phyloP scores from a whole-genome alignment of 78 protist genomes.

The Emiliania huxleyi region DNA sequence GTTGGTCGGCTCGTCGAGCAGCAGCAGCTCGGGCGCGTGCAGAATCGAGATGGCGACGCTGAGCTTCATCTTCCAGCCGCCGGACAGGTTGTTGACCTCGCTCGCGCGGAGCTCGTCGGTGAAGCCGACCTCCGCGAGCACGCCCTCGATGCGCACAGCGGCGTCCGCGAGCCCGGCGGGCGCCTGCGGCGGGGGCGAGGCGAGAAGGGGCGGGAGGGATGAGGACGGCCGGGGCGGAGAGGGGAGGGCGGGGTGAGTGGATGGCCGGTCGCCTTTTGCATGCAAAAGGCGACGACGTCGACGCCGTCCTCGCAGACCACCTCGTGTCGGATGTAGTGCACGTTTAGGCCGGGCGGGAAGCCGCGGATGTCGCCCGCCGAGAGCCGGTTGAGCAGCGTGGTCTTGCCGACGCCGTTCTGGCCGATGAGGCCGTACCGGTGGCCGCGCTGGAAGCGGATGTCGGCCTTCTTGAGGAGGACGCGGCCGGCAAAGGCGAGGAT shows the following conservation, averaged over 20 bases:
- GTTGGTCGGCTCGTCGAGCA: conserved; percentile 67
- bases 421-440: conserved; percentile 42
- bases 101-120: background rate
- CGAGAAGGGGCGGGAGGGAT: background rate
- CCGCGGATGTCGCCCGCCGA: background rate
- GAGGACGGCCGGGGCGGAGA: background rate
- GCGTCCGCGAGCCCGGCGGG: background rate
- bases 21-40: conserved; percentile 48
- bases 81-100: background rate
- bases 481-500: conserved; percentile 26
- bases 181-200: no score
- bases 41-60: background rate
- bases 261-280: background rate
- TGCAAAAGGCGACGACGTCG: background rate
- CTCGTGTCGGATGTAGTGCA: background rate
- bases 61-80: background rate
- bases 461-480: background rate
- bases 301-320: background rate
- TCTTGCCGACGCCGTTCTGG: conserved; percentile 43
- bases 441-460: background rate
- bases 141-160: background rate
- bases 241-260: background rate
- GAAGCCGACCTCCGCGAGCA: background rate
- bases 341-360: background rate
- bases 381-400: conserved; percentile 44